A percentile compares a stretch with the other conserved stretches of the same genome.
Evolutionary conservation across 2,329 filamentous ascomycete species (phyloP).

Genomic region (Fusarium concolor): DNA sequence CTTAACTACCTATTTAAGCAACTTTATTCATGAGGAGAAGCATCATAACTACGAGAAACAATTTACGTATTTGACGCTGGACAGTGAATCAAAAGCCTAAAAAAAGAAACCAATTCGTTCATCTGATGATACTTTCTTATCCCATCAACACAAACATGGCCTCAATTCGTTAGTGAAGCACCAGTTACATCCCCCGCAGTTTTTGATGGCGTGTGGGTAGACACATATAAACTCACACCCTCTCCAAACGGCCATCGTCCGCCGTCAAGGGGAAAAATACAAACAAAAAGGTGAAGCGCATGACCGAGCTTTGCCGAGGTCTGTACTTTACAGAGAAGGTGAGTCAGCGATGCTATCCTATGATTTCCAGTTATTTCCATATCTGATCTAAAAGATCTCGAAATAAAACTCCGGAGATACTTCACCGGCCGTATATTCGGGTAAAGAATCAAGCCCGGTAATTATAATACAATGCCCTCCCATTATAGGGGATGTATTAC

Average conservation of each 20-base stretch:
- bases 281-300: constrained; percentile 23
- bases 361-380: constrained; percentile 4
- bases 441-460: background rate
- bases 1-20: constrained; percentile 6
- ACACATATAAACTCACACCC: constrained; percentile 9
- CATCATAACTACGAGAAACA: background rate
- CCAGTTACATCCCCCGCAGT: constrained; percentile 30
- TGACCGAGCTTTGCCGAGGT: constrained; percentile 41
- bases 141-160: background rate
- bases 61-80: background rate
- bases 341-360: constrained; percentile 6
- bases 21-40: constrained; percentile 11
- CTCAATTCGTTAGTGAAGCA: background rate
- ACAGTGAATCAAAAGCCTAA: background rate
- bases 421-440: constrained; percentile 21
- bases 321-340: background rate
- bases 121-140: background rate
- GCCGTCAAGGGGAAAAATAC: constrained; percentile 1
- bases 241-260: constrained; percentile 31
- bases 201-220: background rate
- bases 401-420: constrained; percentile 20
- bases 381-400: background rate
- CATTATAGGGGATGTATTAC: background rate
- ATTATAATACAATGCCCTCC: background rate
- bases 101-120: background rate